Evolutionary conservation across 2,329 filamentous ascomycete species (phyloP).

Genomic region (Ceratocystis papillata): DNA sequence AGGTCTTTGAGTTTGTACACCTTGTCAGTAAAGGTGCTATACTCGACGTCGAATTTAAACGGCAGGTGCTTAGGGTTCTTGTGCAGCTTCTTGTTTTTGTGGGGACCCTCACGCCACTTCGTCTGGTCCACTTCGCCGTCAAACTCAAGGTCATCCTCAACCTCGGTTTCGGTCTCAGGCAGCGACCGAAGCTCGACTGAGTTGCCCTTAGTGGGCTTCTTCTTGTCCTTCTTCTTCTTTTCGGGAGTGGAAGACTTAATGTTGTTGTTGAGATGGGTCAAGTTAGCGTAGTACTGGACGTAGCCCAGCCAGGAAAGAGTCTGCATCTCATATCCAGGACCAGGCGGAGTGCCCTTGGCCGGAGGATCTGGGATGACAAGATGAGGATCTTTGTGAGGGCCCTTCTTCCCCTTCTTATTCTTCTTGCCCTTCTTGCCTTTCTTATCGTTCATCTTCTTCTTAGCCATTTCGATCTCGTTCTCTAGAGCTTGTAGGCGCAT

Average conservation of each 20-base stretch:
- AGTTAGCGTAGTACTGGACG: conserved; percentile 85
- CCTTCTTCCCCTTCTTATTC: conserved; percentile 37
- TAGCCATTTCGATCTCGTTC: conserved; percentile 27
- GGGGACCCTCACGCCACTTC: conserved; percentile 55
- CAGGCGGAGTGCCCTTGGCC: conserved; percentile 60
- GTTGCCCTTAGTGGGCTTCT: conserved; percentile 22
- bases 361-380: conserved; percentile 61
- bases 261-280: conserved; percentile 80
- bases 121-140: conserved; percentile 30
- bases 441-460: conserved; percentile 29
- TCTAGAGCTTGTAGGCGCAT: conserved; percentile 20
- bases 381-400: conserved; percentile 48
- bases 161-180: conserved; percentile 10
- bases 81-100: conserved; percentile 46
- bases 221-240: conserved; percentile 29
- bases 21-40: conserved; percentile 68
- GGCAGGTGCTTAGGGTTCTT: conserved; percentile 47
- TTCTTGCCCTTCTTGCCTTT: conserved; percentile 32
- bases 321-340: conserved; percentile 83
- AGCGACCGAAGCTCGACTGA: conserved; percentile 19
- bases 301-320: conserved; percentile 67
- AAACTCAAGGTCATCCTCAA: not conserved
- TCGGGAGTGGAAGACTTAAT: conserved; percentile 31
- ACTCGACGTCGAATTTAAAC: conserved; percentile 73
- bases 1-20: conserved; percentile 68